These are phyloP conservation scores for Secale cereale DNA, from an alignment of 176 grass and related monocot species.

Conservation along the genomic window DNA sequence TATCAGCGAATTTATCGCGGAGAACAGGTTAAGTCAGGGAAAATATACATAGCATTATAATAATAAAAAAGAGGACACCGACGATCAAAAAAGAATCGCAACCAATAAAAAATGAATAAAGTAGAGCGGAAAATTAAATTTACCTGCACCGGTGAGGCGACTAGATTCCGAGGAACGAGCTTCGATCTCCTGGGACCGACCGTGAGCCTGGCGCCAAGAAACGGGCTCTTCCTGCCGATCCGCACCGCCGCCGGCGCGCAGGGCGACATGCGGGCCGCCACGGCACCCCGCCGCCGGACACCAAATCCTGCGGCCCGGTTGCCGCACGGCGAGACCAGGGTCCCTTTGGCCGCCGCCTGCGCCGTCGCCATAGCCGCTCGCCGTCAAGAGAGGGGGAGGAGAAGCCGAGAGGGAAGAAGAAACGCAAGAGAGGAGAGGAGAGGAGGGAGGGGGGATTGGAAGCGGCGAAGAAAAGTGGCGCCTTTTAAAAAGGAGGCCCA, in stretches of 20 bases:
- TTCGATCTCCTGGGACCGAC: slow-evolving; percentile 38
- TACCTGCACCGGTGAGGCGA: slow-evolving; percentile 55
- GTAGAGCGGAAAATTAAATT: neutral
- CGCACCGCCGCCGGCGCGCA: slow-evolving; percentile 24
- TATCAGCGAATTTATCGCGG: neutral
- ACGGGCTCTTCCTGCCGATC: slow-evolving; percentile 37
- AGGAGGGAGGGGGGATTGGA: neutral
- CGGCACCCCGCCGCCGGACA: slow-evolving; percentile 33
- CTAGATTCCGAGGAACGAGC: slow-evolving; percentile 20
- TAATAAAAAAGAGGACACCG: no score
- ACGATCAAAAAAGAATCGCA: neutral
- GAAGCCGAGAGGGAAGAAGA: neutral
- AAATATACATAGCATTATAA: neutral
- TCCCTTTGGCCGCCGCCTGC: slow-evolving; percentile 43
- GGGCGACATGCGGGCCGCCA: slow-evolving; percentile 28
- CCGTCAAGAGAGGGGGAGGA: neutral
- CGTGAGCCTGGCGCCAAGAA: slow-evolving; percentile 50
- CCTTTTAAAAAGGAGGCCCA: slow-evolving; percentile 42
- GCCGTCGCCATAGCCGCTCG: slow-evolving; percentile 44
- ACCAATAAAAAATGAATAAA: neutral
- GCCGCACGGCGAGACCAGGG: slow-evolving; percentile 12
- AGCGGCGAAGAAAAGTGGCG: slow-evolving; percentile 47
- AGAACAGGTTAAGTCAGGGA: neutral
- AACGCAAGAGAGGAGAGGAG: neutral
- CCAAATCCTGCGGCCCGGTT: slow-evolving; percentile 1